Evolutionary conservation across 352 stramenopile species (phyloP).

Genomic region (Paralagenidium karlingii): DNA sequence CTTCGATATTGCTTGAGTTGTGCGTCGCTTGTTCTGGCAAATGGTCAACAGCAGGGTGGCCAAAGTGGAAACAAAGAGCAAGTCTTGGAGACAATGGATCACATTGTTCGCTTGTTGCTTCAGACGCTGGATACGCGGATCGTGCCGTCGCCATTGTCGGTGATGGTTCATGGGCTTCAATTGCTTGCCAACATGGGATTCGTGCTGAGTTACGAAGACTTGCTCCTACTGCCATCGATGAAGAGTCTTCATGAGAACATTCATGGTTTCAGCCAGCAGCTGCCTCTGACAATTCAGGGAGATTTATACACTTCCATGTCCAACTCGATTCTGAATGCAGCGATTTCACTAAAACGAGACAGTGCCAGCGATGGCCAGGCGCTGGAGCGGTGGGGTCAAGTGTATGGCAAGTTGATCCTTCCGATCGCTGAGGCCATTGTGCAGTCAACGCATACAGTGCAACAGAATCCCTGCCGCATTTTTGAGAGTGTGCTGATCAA

Average conservation of each 20-base stretch:
- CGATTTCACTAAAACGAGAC: constrained; percentile 33
- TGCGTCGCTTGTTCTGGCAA: constrained; percentile 28
- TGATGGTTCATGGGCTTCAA: constrained; percentile 60
- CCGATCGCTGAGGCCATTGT: constrained; percentile 63
- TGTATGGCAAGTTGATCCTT: constrained; percentile 42
- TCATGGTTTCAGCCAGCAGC: constrained; percentile 56
- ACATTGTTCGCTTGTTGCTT: no score
- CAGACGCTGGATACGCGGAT: constrained; percentile 48
- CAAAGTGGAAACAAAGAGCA: constrained; percentile 16
- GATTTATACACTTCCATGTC: constrained; percentile 72
- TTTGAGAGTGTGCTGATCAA: constrained; percentile 46
- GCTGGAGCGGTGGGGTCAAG: constrained; percentile 31
- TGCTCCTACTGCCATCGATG: constrained; percentile 56
- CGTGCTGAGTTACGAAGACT: constrained; percentile 52
- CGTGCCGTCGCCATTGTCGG: constrained; percentile 36
- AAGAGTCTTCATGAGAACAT: constrained; percentile 49
- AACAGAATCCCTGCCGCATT: constrained; percentile 62
- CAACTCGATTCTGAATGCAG: constrained; percentile 65
- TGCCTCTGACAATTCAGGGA: constrained; percentile 55
- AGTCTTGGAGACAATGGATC: constrained; percentile 32
- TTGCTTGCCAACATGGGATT: constrained; percentile 48
- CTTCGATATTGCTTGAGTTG: constrained; percentile 43
- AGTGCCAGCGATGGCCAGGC: constrained; percentile 13
- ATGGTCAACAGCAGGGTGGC: neutral
- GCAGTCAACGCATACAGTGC: constrained; percentile 42